Percentiles rank a stretch among this genome's conserved stretches.
Conservation (phyloP, 1,284 basidiomycete species). For the Trametes sp. region DNA sequence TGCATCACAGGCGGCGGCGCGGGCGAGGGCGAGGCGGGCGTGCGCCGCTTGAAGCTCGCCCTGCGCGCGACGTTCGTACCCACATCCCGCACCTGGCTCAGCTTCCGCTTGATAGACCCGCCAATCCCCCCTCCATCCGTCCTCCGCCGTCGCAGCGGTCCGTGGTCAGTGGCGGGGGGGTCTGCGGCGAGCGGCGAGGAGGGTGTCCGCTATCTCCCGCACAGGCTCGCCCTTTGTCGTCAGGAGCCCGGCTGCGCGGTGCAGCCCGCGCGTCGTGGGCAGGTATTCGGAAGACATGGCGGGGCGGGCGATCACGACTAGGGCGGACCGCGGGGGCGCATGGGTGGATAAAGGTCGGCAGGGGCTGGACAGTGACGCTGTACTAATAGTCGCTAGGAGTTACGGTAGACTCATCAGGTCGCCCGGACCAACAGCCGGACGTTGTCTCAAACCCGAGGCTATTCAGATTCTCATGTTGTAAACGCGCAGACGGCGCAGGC, state of each 20-base stretch:
- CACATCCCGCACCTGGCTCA: constrained; percentile 38
- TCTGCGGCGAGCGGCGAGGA: constrained; percentile 27
- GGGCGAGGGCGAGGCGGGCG: constrained; percentile 11
- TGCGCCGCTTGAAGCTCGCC: constrained; percentile 34
- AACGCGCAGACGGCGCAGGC: constrained; percentile 3
- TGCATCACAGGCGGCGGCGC: constrained; percentile 8
- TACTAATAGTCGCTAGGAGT: constrained; percentile 12
- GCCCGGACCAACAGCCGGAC: constrained; percentile 1
- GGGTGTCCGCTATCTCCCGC: constrained; percentile 33
- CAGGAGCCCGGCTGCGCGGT: constrained; percentile 36
- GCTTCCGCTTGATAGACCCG: constrained; percentile 39
- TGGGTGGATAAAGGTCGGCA: neutral
- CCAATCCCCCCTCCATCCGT: constrained; percentile 33
- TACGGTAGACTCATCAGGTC: constrained; percentile 9
- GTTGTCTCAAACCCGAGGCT: constrained; percentile 13
- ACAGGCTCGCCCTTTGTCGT: constrained; percentile 39
- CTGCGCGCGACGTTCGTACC: constrained; percentile 35
- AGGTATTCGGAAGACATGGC: constrained; percentile 9
- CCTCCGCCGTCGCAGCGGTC: constrained; percentile 21
- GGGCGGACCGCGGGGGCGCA: neutral
- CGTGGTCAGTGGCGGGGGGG: constrained; percentile 12
- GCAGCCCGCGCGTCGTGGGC: constrained; percentile 21
- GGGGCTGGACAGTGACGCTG: neutral
- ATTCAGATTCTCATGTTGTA: constrained; percentile 13
- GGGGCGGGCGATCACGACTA: neutral